Percentiles rank a stretch among this genome's conserved stretches.
These are phyloP conservation scores for Stenocarpella maydis DNA, from an alignment of 2,329 filamentous ascomycete genomes.

Conservation along the genomic window DNA sequence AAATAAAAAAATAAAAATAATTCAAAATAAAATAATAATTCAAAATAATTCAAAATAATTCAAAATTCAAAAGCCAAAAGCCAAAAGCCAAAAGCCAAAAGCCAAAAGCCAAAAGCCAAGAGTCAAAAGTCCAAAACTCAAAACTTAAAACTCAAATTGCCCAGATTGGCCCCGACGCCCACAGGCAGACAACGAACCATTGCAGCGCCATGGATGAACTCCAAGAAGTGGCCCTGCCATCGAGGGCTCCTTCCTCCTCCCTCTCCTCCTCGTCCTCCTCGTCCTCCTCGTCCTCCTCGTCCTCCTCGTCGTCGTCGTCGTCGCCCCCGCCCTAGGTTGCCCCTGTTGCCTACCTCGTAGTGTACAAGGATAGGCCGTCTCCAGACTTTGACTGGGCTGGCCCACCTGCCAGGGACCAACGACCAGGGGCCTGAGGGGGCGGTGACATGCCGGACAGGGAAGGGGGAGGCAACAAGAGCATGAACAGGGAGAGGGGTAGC, in stretches of 20 bases:
- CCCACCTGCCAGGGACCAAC: slow-evolving; percentile 20
- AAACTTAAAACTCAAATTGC: slow-evolving; percentile 20
- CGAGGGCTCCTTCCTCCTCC: background rate
- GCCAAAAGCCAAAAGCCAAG: too few relatives aligned
- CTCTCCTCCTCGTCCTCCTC: background rate
- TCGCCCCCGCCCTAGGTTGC: too few relatives aligned
- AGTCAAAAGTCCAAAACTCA: background rate
- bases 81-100: too few relatives aligned
- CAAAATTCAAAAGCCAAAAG: too few relatives aligned
- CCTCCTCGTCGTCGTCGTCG: background rate
- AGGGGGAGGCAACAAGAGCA: too few relatives aligned
- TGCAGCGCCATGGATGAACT: slow-evolving; percentile 18
- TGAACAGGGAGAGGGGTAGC: background rate
- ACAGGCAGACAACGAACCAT: slow-evolving; percentile 14
- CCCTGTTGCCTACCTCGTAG: too few relatives aligned
- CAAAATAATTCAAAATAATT: too few relatives aligned
- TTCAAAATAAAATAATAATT: too few relatives aligned
- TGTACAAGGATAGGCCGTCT: slow-evolving; percentile 11
- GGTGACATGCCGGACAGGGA: background rate
- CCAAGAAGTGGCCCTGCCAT: slow-evolving; percentile 2
- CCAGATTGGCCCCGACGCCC: background rate
- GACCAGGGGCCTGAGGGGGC: slow-evolving; percentile 10
- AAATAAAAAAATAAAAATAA: too few relatives aligned
- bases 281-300: background rate
- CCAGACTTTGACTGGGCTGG: slow-evolving; percentile 10